Conservation (phyloP, 306 rosid species). For the Sphenostylis stenocarpa region DNA sequence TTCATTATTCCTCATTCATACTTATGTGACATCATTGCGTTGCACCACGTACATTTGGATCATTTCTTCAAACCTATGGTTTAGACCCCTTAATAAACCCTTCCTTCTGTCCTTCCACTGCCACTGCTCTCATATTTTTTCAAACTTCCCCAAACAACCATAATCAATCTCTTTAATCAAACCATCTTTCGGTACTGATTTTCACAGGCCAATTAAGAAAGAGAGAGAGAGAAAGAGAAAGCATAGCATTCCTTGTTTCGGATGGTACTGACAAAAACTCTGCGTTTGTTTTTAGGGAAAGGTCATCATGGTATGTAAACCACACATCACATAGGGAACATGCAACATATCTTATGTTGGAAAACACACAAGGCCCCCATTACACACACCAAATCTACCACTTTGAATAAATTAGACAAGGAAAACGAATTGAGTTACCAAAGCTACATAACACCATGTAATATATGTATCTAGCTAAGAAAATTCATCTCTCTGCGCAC, state of each 20-base stretch:
- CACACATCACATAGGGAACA: conserved; percentile 60
- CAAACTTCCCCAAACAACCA: conserved; percentile 4
- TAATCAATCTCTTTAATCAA: not conserved
- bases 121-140: conserved; percentile 7
- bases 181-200: conserved; percentile 9
- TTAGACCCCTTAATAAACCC: not conserved
- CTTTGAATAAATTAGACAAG: not conserved
- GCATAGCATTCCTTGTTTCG: conserved; percentile 37
- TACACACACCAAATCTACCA: conserved; percentile 32
- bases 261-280: conserved; percentile 33
- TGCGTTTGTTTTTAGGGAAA: conserved; percentile 49
- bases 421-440: not conserved
- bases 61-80: conserved; percentile 20
- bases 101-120: not conserved
- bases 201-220: conserved; percentile 25
- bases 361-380: conserved; percentile 26
- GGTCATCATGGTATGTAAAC: conserved; percentile 50
- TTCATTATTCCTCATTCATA: conserved; percentile 34
- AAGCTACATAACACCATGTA: not conserved
- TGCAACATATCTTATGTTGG: conserved; percentile 50
- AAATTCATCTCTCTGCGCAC: conserved; percentile 9
- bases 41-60: not conserved
- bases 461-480: not conserved
- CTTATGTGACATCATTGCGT: conserved; percentile 38
- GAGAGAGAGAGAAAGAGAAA: conserved; percentile 10